phyloP scores from a whole-genome alignment of 305 asterid species.

The Galium porrigens region DNA sequence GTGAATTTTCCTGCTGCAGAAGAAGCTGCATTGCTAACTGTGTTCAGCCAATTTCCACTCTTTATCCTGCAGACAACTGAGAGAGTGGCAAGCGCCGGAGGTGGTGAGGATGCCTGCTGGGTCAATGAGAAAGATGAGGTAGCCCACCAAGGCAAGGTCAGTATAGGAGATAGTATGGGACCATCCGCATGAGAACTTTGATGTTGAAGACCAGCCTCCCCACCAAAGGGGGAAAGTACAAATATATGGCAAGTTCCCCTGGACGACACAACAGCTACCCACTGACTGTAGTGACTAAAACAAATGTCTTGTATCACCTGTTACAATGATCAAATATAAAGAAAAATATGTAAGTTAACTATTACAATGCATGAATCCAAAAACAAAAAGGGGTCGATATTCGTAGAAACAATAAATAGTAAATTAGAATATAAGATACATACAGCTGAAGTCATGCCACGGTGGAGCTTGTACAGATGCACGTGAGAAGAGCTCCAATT shows the following conservation, averaged over 20 bases:
- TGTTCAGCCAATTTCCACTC: constrained; percentile 57
- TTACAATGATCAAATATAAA: constrained; percentile 14
- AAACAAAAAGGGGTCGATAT: neutral
- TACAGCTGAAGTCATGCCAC: constrained; percentile 92
- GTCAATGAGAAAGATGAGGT: constrained; percentile 48
- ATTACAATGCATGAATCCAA: neutral
- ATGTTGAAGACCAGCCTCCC: constrained; percentile 49
- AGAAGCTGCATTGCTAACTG: constrained; percentile 90
- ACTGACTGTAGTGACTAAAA: constrained; percentile 75
- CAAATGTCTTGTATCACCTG: constrained; percentile 95
- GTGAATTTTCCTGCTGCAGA: constrained; percentile 61
- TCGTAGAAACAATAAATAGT: neutral
- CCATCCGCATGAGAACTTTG: constrained; percentile 38
- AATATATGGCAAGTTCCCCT: constrained; percentile 91
- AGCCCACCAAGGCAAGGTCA: constrained; percentile 79
- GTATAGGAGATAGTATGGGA: constrained; percentile 36
- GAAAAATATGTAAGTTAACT: constrained; percentile 11
- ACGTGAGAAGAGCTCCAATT: constrained; percentile 75
- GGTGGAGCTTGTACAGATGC: constrained; percentile 85
- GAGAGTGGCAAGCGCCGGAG: constrained; percentile 53
- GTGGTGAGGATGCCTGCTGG: constrained; percentile 43
- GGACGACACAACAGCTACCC: constrained; percentile 81
- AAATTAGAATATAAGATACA: constrained; percentile 23
- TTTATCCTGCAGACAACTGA: constrained; percentile 69
- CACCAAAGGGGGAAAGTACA: constrained; percentile 78